A percentile compares a stretch with the other conserved stretches of the same genome.
phyloP scores from a whole-genome alignment of 2,329 filamentous ascomycete species.

The Fusarium begoniae region DNA sequence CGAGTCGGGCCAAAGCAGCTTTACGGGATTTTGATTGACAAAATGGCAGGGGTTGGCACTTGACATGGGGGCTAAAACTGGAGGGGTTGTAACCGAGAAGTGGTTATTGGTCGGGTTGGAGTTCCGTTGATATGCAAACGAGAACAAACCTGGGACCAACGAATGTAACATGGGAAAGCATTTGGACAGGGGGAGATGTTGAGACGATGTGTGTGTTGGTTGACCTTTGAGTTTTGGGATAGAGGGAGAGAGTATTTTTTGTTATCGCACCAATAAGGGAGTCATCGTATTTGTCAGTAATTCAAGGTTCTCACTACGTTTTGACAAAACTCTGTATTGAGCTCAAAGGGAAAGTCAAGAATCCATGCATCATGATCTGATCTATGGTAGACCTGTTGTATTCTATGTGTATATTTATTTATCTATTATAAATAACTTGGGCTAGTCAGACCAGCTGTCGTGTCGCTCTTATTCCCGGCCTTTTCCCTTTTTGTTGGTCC shows the following conservation, averaged over 20 bases:
- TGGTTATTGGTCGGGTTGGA: not conserved
- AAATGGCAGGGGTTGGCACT: not conserved
- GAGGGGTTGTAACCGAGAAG: not conserved
- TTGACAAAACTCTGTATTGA: accelerated
- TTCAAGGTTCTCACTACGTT: not conserved
- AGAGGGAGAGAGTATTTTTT: not conserved
- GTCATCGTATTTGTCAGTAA: accelerated
- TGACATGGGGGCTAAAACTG: not conserved
- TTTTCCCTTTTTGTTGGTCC: not conserved
- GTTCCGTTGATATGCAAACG: not conserved
- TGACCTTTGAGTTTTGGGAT: not conserved
- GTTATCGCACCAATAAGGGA: conserved; percentile 18
- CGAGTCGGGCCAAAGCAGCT: not conserved
- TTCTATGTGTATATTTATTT: not conserved
- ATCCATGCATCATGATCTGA: not conserved
- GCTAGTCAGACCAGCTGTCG: not conserved
- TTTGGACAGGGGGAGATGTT: not conserved
- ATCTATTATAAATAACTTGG: not conserved
- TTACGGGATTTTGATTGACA: not conserved
- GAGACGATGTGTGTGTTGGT: conserved; percentile 16
- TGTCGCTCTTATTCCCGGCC: not conserved
- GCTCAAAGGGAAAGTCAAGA: not conserved
- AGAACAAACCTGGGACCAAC: conserved; percentile 14
- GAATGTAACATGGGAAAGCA: not conserved
- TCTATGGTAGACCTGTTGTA: not conserved